Conservation (phyloP, 1,139 yeast genomes). For the Blastobotrys capitulatus region DNA sequence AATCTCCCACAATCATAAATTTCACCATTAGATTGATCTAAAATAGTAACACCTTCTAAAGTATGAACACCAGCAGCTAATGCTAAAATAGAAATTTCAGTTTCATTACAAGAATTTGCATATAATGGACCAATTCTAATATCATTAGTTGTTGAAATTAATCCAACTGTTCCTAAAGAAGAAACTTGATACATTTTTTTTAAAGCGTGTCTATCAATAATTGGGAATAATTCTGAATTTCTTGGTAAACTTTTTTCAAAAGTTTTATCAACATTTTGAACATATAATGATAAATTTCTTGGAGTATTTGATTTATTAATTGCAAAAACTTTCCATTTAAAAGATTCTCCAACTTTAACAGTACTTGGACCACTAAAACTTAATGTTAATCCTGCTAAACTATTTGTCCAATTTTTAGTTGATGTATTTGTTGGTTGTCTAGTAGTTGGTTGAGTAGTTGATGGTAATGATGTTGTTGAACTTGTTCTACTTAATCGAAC, state of each 20-base stretch:
- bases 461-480: slow-evolving; percentile 13
- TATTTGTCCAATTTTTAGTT: slow-evolving; percentile 4
- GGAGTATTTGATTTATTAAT: slow-evolving; percentile 46
- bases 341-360: slow-evolving; percentile 54
- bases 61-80: slow-evolving; percentile 60
- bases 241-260: slow-evolving; percentile 11
- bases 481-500: slow-evolving; percentile 10
- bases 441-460: slow-evolving; percentile 5
- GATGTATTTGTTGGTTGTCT: not conserved
- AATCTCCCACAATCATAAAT: slow-evolving; percentile 66
- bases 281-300: slow-evolving; percentile 41
- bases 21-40: slow-evolving; percentile 63
- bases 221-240: slow-evolving; percentile 13
- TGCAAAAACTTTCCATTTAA: slow-evolving; percentile 63
- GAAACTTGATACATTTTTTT: slow-evolving; percentile 36
- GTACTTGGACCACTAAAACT: slow-evolving; percentile 61
- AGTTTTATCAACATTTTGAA: slow-evolving; percentile 25
- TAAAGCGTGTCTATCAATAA: slow-evolving; percentile 20
- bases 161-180: slow-evolving; percentile 32
- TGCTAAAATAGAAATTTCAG: slow-evolving; percentile 56
- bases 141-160: slow-evolving; percentile 61
- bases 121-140: slow-evolving; percentile 59
- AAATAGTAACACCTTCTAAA: slow-evolving; percentile 57
- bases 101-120: slow-evolving; percentile 58
- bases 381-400: slow-evolving; percentile 44